phyloP scores from a whole-genome alignment of 768 basidiomycete species.

The Termitomyces titanicus region DNA sequence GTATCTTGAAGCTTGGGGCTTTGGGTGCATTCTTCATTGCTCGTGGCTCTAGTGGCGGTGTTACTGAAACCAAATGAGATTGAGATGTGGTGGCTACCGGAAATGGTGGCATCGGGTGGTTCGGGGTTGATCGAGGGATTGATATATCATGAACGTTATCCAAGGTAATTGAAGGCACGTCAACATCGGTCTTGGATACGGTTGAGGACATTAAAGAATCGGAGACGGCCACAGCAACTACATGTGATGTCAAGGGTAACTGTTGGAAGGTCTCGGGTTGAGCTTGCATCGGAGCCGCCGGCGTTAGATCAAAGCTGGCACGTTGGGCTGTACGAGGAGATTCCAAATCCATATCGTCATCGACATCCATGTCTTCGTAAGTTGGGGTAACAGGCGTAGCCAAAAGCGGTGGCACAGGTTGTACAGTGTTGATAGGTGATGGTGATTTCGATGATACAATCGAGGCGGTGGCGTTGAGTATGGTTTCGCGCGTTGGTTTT shows the following conservation, averaged over 20 bases:
- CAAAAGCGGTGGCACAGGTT: neutral
- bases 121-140: neutral
- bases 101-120: neutral
- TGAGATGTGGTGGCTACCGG: neutral
- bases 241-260: neutral
- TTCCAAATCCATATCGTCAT: slow-evolving; percentile 29
- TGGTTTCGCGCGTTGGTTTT: slow-evolving; percentile 1
- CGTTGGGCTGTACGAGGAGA: slow-evolving; percentile 17
- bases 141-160: neutral
- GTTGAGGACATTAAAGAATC: neutral
- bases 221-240: neutral
- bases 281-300: neutral
- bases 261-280: neutral
- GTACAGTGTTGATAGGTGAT: neutral
- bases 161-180: neutral
- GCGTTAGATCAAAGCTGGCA: neutral
- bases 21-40: slow-evolving; percentile 35
- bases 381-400: neutral
- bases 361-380: slow-evolving; percentile 19
- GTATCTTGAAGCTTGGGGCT: slow-evolving; percentile 34
- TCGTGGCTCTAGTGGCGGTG: slow-evolving; percentile 32
- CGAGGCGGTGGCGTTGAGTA: slow-evolving; percentile 9
- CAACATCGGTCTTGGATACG: neutral
- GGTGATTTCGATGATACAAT: slow-evolving; percentile 7
- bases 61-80: slow-evolving; percentile 8